phyloP scores from a whole-genome alignment of 2,329 filamentous ascomycete genomes.

The Neonectria neomacrospora region DNA sequence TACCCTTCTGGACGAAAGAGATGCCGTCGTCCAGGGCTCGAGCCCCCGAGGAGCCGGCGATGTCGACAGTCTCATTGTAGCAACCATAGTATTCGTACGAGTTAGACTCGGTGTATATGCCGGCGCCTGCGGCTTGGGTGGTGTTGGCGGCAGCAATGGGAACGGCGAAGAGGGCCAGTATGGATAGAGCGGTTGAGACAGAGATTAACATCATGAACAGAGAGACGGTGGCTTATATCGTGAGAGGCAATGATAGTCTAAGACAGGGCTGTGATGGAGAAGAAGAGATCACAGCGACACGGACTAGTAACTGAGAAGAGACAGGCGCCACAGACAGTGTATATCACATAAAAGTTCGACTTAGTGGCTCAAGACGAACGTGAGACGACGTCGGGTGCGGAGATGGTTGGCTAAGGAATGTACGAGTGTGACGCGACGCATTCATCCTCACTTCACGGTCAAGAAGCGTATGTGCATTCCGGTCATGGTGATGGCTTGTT shows the following conservation, averaged over 20 bases:
- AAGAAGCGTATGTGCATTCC: background rate
- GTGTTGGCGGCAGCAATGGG: constrained; percentile 28
- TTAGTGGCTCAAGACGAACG: background rate
- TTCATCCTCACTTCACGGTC: background rate
- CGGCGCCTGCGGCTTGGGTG: constrained; percentile 34
- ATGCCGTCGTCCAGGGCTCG: constrained; percentile 60
- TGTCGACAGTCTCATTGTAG: constrained; percentile 66
- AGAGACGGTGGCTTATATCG: background rate
- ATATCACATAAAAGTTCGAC: background rate
- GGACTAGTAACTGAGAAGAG: background rate
- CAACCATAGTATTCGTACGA: constrained; percentile 61
- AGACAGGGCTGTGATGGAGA: background rate
- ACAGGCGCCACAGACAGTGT: background rate
- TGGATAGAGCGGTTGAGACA: background rate
- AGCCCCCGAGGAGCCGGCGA: constrained; percentile 53
- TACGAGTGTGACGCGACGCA: background rate
- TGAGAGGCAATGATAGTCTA: background rate
- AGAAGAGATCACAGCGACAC: background rate
- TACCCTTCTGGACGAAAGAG: constrained; percentile 53
- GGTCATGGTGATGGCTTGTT: background rate
- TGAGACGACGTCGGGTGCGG: background rate
- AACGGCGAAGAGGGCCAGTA: constrained; percentile 26
- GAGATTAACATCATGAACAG: background rate
- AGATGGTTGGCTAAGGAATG: background rate
- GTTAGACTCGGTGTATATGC: constrained; percentile 50